Conservation (phyloP, 2,329 filamentous ascomycete genomes). For the Cadophora luteo-olivacea region DNA sequence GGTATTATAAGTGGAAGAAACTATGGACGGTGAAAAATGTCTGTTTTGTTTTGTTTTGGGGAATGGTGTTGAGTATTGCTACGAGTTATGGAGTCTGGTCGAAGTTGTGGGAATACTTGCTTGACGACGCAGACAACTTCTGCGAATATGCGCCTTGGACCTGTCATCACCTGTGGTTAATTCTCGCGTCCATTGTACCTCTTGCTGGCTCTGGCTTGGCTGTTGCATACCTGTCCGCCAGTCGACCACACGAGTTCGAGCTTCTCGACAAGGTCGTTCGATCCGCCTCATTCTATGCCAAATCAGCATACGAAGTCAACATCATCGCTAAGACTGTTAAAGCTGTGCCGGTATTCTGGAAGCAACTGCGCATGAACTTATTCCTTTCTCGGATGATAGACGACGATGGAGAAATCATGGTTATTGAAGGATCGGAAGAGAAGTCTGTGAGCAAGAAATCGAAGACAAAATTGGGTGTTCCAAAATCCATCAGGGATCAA, state of each 20-base stretch:
- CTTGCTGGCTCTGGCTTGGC: neutral
- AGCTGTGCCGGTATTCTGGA: neutral
- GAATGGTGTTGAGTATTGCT: conserved; percentile 1
- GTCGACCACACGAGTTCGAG: neutral
- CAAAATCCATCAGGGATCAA: conserved; percentile 3
- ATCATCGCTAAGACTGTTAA: neutral
- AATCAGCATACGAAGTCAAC: neutral
- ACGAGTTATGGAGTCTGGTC: conserved; percentile 2
- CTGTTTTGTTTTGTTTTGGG: conserved; percentile 7
- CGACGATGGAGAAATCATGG: conserved; percentile 9
- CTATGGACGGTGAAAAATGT: conserved; percentile 8
- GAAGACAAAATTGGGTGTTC: conserved; percentile 8
- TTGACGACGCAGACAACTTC: neutral
- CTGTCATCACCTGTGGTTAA: neutral
- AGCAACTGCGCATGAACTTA: conserved; percentile 1
- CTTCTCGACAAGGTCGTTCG: neutral
- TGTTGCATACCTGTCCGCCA: neutral
- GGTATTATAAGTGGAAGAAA: neutral
- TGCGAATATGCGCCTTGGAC: neutral
- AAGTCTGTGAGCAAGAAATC: neutral
- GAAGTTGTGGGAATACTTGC: conserved; percentile 1
- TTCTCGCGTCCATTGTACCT: neutral
- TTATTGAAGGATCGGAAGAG: neutral
- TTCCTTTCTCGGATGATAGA: neutral
- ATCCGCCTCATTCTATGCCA: neutral